Conservation (phyloP, 2,329 filamentous ascomycete genomes). For the Penicillium sp. region DNA sequence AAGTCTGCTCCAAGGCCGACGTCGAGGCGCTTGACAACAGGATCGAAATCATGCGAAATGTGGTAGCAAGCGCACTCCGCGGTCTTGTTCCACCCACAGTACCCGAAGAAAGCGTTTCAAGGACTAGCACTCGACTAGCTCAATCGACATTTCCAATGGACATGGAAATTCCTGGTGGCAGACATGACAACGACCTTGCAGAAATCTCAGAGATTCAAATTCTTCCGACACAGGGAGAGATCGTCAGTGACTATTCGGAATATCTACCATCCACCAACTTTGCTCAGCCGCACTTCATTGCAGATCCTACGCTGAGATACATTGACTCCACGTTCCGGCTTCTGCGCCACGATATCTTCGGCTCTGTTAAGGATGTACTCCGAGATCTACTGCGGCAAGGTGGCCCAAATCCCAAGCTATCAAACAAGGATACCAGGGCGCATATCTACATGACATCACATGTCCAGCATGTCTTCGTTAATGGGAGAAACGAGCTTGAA, state of each 20-base stretch:
- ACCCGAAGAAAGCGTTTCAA: background rate
- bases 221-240: slow-evolving; percentile 8
- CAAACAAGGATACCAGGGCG: slow-evolving; percentile 1
- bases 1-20: slow-evolving; percentile 2
- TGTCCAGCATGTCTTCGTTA: background rate
- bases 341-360: slow-evolving; percentile 10
- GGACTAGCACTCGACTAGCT: background rate
- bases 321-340: slow-evolving; percentile 12
- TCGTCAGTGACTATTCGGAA: slow-evolving; percentile 3
- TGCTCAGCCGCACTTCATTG: slow-evolving; percentile 4
- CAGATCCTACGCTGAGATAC: slow-evolving; percentile 7
- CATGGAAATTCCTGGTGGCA: slow-evolving; percentile 6
- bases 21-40: slow-evolving; percentile 5
- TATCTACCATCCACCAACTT: slow-evolving; percentile 15
- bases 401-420: background rate
- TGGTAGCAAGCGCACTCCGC: background rate
- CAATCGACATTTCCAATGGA: slow-evolving; percentile 8
- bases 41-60: slow-evolving; percentile 4
- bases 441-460: slow-evolving; percentile 2
- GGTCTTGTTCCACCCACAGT: background rate
- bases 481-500: slow-evolving; percentile 7
- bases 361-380: slow-evolving; percentile 5
- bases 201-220: slow-evolving; percentile 6
- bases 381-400: slow-evolving; percentile 3
- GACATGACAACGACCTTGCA: slow-evolving; percentile 12